phyloP scores from a whole-genome alignment of 2,329 filamentous ascomycete genomes.

The Aspergillus neotritici region DNA sequence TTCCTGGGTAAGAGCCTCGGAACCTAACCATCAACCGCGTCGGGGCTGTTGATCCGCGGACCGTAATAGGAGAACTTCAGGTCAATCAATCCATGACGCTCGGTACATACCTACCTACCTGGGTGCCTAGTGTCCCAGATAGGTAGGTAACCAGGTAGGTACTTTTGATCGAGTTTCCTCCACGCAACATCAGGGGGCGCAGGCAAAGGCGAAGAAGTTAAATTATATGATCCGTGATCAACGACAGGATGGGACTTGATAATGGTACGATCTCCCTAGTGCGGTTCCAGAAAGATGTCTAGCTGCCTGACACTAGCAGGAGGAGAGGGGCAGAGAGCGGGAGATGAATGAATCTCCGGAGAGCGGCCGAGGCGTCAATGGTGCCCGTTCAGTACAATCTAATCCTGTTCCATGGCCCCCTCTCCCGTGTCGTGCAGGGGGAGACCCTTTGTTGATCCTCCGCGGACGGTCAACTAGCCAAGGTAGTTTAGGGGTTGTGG shows the following conservation, averaged over 20 bases:
- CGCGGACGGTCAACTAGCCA: slow-evolving; percentile 4
- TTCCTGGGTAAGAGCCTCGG: background rate
- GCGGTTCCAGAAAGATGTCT: slow-evolving; percentile 13
- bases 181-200: background rate
- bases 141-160: background rate
- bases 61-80: too few relatives aligned
- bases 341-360: too few relatives aligned
- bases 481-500: slow-evolving; percentile 4
- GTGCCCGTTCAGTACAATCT: too few relatives aligned
- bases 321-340: background rate
- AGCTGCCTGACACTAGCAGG: background rate
- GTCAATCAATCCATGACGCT: too few relatives aligned
- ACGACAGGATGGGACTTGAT: background rate
- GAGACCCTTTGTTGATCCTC: slow-evolving; percentile 15
- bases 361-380: too few relatives aligned
- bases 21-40: background rate
- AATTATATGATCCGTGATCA: too few relatives aligned
- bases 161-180: slow-evolving; percentile 2
- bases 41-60: too few relatives aligned
- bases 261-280: slow-evolving; percentile 2
- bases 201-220: too few relatives aligned
- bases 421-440: slow-evolving; percentile 9
- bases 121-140: background rate
- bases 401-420: too few relatives aligned
- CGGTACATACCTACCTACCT: too few relatives aligned